phyloP scores from a whole-genome alignment of 441 rosid genomes.

The Pelargonium australe region DNA sequence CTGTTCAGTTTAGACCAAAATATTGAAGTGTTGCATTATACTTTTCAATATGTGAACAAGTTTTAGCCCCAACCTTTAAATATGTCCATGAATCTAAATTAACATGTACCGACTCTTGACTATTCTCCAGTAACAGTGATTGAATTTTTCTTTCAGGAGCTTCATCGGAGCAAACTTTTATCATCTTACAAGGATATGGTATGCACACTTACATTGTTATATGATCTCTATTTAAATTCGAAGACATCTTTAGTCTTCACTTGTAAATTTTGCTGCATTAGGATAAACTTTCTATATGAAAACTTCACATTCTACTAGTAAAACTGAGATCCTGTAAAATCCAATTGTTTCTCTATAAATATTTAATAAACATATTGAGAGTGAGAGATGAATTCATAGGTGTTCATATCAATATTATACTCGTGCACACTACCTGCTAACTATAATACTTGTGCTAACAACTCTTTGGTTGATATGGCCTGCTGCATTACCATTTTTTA shows the following conservation, averaged over 20 bases:
- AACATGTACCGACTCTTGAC: background rate
- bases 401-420: background rate
- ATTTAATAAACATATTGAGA: background rate
- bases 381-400: background rate
- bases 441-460: background rate
- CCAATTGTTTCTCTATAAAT: too few relatives aligned
- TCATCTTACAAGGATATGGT: conserved; percentile 76
- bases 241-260: background rate
- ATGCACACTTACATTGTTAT: conserved; percentile 19
- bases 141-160: conserved; percentile 39
- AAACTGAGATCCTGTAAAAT: too few relatives aligned
- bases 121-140: conserved; percentile 4
- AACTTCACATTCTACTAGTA: background rate
- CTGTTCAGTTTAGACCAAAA: too few relatives aligned
- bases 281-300: background rate
- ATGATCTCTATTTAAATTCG: background rate
- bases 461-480: too few relatives aligned
- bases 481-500: too few relatives aligned
- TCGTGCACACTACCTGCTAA: background rate
- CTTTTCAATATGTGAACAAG: background rate
- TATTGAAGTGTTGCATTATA: background rate
- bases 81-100: background rate
- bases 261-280: background rate
- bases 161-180: conserved; percentile 41
- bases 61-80: background rate